Evolutionary conservation across 352 stramenopile species (phyloP), one percentile per base, ranked within the genome.

Genomic region (Paralagenidium karlingii): DNA sequence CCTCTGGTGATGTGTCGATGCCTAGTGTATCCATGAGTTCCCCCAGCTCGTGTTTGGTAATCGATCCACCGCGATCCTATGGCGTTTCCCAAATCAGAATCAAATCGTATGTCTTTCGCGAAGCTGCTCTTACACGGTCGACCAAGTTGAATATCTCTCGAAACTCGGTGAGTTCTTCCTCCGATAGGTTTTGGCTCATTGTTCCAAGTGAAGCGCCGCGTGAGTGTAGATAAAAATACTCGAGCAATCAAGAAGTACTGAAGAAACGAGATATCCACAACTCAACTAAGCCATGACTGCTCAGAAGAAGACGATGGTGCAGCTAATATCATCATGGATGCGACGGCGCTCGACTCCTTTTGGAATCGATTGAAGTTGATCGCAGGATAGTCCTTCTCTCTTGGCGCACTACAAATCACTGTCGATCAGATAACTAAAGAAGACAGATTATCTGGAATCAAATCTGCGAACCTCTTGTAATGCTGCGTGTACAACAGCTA

Each of bases 101-200:
- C 10, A 24, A 18, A 16, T 8, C 32, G 12, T 5, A 15, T 13
- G 15, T 12, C 8, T 4, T 39, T 20, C 16, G 24, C 24, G 15
- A 15, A 12, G 22, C 24, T 10, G 10, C 4, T 31, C 58, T 10
- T 48, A 91, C 79, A 34, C 79, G 61, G 49, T 97, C 87, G 18
- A 96, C 84, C 15, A 97, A 77, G 52, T 96, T 95, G 51, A 97
- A 97, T 50, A 97, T 96, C 53, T 97, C 87, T 29, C 83, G 74
- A 43, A 95, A 96, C 62, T 97, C 86, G 5, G 67, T 63, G 15
- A 96, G 66, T 49, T 97, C 86, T 38, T 94, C 77, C 0, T 56
- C 15, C 9, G 60, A 74, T 36, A 94, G 49, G 13, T 71, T 63
- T 29, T 84, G 68, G 30, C 37, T 59, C 74, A 87, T 87, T 16